Evolutionary conservation across 2,329 filamentous ascomycete genomes (phyloP).

Genomic region (Meredithiella fracta): DNA sequence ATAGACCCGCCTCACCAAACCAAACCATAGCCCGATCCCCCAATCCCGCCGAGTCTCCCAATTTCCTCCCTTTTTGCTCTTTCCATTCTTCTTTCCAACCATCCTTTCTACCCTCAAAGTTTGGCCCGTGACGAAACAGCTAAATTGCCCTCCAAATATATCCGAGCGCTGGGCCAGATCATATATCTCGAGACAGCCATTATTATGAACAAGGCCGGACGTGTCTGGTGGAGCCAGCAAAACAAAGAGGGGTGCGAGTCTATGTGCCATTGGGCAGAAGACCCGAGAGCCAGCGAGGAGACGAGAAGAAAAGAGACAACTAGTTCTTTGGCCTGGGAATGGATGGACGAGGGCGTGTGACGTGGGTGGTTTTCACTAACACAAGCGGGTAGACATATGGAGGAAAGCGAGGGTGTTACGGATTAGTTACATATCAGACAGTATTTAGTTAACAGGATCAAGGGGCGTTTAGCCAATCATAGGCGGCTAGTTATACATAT

Average conservation of each 20-base stretch:
- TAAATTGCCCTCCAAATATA: neutral
- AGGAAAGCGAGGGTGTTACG: neutral
- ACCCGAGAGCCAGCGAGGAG: too few relatives aligned
- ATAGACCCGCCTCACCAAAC: too few relatives aligned
- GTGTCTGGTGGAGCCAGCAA: neutral
- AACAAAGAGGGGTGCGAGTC: neutral
- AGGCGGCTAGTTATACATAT: neutral
- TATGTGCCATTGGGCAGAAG: neutral
- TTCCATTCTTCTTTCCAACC: neutral
- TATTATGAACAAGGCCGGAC: neutral
- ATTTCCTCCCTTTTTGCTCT: too few relatives aligned
- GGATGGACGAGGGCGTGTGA: too few relatives aligned
- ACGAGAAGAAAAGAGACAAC: neutral
- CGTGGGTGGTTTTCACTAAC: too few relatives aligned
- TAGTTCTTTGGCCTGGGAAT: neutral
- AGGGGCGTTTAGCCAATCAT: neutral
- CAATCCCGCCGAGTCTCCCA: too few relatives aligned
- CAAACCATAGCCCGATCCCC: too few relatives aligned
- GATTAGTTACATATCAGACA: neutral
- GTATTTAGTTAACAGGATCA: constrained; percentile 1
- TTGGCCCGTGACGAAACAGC: neutral
- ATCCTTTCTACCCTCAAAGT: neutral
- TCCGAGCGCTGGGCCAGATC: constrained; percentile 5
- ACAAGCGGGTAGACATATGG: too few relatives aligned
- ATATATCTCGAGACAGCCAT: constrained; percentile 11